Conservation (phyloP, 345 rosid species). For the Tarenaya hassleriana region DNA sequence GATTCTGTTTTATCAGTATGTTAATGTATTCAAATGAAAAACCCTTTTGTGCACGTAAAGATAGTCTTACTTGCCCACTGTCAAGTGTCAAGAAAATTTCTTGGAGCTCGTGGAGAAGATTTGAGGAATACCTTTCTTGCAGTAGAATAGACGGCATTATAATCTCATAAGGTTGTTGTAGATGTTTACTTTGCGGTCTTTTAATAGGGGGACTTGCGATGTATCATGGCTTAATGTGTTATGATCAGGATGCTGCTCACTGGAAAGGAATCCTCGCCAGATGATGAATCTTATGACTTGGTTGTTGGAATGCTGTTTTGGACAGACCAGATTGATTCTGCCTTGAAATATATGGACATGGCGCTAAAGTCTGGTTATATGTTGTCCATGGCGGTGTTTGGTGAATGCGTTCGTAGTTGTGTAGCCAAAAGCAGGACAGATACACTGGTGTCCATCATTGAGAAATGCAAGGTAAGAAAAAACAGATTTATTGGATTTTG, state of each 20-base stretch:
- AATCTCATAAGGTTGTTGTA: slow-evolving; percentile 5
- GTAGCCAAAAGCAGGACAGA: slow-evolving; percentile 51
- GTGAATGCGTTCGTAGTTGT: slow-evolving; percentile 52
- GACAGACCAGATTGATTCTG: slow-evolving; percentile 45
- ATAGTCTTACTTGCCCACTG: too few relatives aligned
- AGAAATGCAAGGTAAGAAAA: slow-evolving; percentile 76
- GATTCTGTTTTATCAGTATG: background rate
- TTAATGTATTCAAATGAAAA: too few relatives aligned
- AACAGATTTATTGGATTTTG: slow-evolving; percentile 6
- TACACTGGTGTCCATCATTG: slow-evolving; percentile 60
- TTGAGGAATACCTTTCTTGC: background rate
- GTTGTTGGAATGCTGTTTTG: slow-evolving; percentile 54
- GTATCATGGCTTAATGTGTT: slow-evolving; percentile 19
- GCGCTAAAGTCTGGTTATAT: slow-evolving; percentile 51
- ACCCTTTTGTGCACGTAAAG: too few relatives aligned
- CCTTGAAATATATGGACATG: slow-evolving; percentile 55
- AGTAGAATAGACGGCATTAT: background rate
- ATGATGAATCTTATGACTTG: slow-evolving; percentile 73
- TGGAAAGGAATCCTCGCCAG: slow-evolving; percentile 71
- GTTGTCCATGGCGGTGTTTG: slow-evolving; percentile 50
- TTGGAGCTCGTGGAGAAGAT: slow-evolving; percentile 12
- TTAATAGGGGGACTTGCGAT: background rate
- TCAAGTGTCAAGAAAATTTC: background rate
- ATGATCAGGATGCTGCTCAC: slow-evolving; percentile 72
- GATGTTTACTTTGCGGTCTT: background rate